A percentile compares a stretch with the other conserved stretches of the same genome.
Conservation (phyloP, 1,284 basidiomycete species). For the Apiotrichum sp. region DNA sequence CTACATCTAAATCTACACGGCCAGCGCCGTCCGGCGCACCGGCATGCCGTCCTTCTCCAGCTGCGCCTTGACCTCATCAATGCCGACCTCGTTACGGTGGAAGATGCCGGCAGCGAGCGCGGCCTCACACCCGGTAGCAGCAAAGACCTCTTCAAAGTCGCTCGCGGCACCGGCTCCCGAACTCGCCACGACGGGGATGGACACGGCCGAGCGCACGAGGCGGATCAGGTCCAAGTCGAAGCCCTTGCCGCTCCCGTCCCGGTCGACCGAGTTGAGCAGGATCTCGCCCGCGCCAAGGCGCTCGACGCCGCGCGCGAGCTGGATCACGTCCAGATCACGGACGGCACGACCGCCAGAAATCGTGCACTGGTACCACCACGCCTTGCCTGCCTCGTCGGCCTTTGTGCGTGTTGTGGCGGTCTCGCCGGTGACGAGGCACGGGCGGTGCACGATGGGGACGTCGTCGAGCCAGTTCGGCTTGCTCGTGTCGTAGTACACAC, state of each 20-base stretch:
- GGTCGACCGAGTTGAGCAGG: conserved; percentile 91
- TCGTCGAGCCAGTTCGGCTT: conserved; percentile 60
- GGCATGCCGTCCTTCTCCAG: conserved; percentile 53
- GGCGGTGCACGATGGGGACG: conserved; percentile 51
- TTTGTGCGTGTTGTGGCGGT: conserved; percentile 50
- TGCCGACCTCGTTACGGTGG: conserved; percentile 79
- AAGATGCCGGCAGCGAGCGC: conserved; percentile 97
- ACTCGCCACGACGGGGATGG: conserved; percentile 89
- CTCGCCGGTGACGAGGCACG: conserved; percentile 45
- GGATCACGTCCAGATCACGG: conserved; percentile 84
- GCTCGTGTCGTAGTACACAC: conserved; percentile 70
- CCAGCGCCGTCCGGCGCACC: conserved; percentile 24
- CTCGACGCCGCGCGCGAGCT: conserved; percentile 85
- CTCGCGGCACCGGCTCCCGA: conserved; percentile 78
- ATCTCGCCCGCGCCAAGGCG: conserved; percentile 90
- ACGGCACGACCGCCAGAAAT: conserved; percentile 85
- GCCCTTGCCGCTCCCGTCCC: conserved; percentile 87
- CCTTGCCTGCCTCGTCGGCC: conserved; percentile 61
- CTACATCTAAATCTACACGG: conserved; percentile 1
- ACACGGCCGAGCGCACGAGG: conserved; percentile 68
- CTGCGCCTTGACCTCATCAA: conserved; percentile 60
- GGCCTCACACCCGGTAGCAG: conserved; percentile 74
- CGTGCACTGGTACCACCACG: conserved; percentile 99
- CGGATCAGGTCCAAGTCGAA: conserved; percentile 83
- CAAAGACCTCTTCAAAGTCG: conserved; percentile 85